phyloP scores from a whole-genome alignment of 2,329 filamentous ascomycete genomes.

The Fusarium tjaetaba region DNA sequence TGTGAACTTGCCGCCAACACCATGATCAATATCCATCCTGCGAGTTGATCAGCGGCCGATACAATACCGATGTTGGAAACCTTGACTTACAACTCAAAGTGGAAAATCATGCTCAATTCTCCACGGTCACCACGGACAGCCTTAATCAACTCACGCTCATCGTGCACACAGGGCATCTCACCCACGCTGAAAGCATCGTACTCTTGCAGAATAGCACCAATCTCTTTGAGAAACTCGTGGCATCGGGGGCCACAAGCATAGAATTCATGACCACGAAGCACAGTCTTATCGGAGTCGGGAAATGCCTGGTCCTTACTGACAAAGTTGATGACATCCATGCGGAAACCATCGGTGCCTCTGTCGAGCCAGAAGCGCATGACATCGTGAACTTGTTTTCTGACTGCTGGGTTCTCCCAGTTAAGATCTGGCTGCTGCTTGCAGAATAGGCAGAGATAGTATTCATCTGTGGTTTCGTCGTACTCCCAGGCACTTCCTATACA shows the following conservation, averaged over 20 bases:
- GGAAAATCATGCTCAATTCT: slow-evolving; percentile 78
- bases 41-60: neutral
- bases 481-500: slow-evolving; percentile 57
- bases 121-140: slow-evolving; percentile 64
- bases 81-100: slow-evolving; percentile 68
- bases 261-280: slow-evolving; percentile 51
- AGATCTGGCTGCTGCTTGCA: slow-evolving; percentile 77
- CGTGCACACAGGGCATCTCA: slow-evolving; percentile 60
- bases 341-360: slow-evolving; percentile 72
- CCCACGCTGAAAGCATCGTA: slow-evolving; percentile 64
- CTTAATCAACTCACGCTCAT: slow-evolving; percentile 55
- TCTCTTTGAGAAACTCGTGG: slow-evolving; percentile 58
- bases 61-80: neutral
- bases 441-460: slow-evolving; percentile 75
- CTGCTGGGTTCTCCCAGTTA: slow-evolving; percentile 77
- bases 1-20: slow-evolving; percentile 56
- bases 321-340: slow-evolving; percentile 75
- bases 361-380: slow-evolving; percentile 80
- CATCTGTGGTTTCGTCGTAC: slow-evolving; percentile 59
- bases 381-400: slow-evolving; percentile 72
- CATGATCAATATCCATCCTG: slow-evolving; percentile 62
- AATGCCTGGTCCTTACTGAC: slow-evolving; percentile 69
- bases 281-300: slow-evolving; percentile 56
- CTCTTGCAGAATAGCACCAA: slow-evolving; percentile 55
- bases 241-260: slow-evolving; percentile 64